Conservation (phyloP, 805 yeast genomes). For the Saccharomycopsis fodiens region DNA sequence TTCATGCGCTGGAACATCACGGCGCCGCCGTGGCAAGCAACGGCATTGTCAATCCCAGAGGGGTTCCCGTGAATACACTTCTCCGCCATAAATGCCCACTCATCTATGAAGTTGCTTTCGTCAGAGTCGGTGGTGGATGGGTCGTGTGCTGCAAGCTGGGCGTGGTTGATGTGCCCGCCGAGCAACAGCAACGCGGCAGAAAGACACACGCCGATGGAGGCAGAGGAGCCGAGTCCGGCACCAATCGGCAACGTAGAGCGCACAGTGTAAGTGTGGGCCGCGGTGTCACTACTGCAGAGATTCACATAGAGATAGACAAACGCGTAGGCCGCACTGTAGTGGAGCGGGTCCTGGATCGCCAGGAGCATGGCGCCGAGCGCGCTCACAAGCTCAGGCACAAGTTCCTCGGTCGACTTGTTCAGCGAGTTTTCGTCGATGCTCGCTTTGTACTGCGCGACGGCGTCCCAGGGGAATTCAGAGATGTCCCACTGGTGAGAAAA, state of each 20-base stretch:
- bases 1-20: conserved; percentile 69
- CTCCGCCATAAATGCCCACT: conserved; percentile 91
- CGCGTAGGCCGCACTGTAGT: conserved; percentile 72
- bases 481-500: conserved; percentile 59
- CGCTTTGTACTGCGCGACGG: conserved; percentile 23
- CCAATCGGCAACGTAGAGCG: conserved; percentile 89
- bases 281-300: conserved; percentile 39
- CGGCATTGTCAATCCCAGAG: conserved; percentile 93
- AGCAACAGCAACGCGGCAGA: conserved; percentile 63
- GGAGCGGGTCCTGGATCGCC: conserved; percentile 46
- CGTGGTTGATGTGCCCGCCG: conserved; percentile 41
- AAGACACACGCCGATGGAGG: conserved; percentile 79
- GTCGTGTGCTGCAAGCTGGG: conserved; percentile 27
- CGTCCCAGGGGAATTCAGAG: conserved; percentile 54
- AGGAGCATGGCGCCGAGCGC: conserved; percentile 38
- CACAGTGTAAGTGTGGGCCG: conserved; percentile 54
- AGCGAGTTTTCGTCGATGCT: conserved; percentile 19
- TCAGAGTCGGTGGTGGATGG: conserved; percentile 23
- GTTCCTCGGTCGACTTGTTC: conserved; percentile 38
- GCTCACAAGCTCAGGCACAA: conserved; percentile 51
- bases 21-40: conserved; percentile 94
- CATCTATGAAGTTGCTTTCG: conserved; percentile 58
- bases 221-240: conserved; percentile 94
- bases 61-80: conserved; percentile 95
- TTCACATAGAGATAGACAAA: conserved; percentile 71